Evolutionary conservation across 441 rosid species (phyloP).

Genomic region (Pelargonium cotyledonis): DNA sequence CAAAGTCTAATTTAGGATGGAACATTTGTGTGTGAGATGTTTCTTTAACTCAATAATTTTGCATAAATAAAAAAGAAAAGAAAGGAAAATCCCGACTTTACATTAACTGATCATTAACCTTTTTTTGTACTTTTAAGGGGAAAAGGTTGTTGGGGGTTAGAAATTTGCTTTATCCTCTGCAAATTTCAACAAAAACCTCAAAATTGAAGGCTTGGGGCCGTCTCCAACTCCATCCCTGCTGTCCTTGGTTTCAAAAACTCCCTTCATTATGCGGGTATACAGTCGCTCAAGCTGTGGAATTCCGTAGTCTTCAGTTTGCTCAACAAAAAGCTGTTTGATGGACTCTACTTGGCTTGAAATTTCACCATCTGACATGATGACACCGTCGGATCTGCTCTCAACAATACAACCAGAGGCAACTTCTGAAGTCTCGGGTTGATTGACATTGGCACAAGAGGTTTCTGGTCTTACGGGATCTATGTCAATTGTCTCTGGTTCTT

Average conservation of each 20-base stretch:
- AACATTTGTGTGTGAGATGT: background rate
- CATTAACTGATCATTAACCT: constrained; percentile 33
- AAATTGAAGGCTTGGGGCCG: constrained; percentile 58
- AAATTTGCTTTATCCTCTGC: constrained; percentile 65
- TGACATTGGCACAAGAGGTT: constrained; percentile 25
- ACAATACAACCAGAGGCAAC: constrained; percentile 28
- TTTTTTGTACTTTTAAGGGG: constrained; percentile 4
- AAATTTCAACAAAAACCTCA: constrained; percentile 75
- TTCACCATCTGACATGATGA: constrained; percentile 39
- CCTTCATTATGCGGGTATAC: constrained; percentile 68
- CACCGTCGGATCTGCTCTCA: constrained; percentile 31
- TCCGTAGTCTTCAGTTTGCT: constrained; percentile 49
- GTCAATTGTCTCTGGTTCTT: constrained; percentile 32
- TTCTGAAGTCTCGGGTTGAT: constrained; percentile 28
- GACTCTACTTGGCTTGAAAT: constrained; percentile 35
- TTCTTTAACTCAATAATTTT: constrained; percentile 29
- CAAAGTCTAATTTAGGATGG: background rate
- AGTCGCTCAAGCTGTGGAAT: constrained; percentile 89
- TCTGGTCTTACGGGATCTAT: constrained; percentile 35
- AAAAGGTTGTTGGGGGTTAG: constrained; percentile 30
- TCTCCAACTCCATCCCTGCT: constrained; percentile 35
- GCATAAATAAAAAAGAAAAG: constrained; percentile 19
- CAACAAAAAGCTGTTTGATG: constrained; percentile 41
- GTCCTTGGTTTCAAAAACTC: constrained; percentile 50
- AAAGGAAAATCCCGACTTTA: constrained; percentile 55